These are phyloP conservation scores for Ensete glaucum DNA, from an alignment of 176 grass and related monocot genomes.

Conservation along the genomic window DNA sequence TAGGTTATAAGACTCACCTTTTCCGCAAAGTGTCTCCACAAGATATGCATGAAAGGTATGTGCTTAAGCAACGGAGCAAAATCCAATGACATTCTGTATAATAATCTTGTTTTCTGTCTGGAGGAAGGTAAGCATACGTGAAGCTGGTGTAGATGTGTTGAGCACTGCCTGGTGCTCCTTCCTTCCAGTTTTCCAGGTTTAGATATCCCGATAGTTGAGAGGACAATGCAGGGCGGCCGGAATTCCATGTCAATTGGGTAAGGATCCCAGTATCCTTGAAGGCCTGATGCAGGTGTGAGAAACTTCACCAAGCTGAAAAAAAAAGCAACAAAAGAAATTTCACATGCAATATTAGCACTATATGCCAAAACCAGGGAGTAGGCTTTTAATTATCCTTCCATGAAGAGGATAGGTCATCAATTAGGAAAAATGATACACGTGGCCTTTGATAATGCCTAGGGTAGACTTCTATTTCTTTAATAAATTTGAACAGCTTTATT, in stretches of 20 bases:
- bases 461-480: too few relatives aligned
- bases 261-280: conserved; percentile 95
- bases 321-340: not conserved
- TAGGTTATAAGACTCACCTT: conserved; percentile 37
- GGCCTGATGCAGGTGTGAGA: conserved; percentile 77
- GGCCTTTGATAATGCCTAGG: too few relatives aligned
- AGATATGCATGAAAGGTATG: conserved; percentile 58
- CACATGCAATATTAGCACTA: not conserved
- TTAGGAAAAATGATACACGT: not conserved
- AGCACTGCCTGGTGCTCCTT: conserved; percentile 59
- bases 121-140: conserved; percentile 90
- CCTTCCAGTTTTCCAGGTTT: conserved; percentile 91
- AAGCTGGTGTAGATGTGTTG: conserved; percentile 88
- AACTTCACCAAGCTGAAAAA: conserved; percentile 78
- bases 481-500: too few relatives aligned
- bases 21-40: conserved; percentile 91
- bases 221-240: conserved; percentile 79
- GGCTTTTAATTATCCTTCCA: too few relatives aligned
- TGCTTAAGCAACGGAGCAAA: conserved; percentile 95
- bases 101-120: conserved; percentile 77
- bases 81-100: conserved; percentile 89
- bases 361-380: not conserved
- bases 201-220: conserved; percentile 92
- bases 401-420: too few relatives aligned
- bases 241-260: conserved; percentile 99